Conservation (phyloP, 1,284 basidiomycete species). For the Ustilago loliicola region DNA sequence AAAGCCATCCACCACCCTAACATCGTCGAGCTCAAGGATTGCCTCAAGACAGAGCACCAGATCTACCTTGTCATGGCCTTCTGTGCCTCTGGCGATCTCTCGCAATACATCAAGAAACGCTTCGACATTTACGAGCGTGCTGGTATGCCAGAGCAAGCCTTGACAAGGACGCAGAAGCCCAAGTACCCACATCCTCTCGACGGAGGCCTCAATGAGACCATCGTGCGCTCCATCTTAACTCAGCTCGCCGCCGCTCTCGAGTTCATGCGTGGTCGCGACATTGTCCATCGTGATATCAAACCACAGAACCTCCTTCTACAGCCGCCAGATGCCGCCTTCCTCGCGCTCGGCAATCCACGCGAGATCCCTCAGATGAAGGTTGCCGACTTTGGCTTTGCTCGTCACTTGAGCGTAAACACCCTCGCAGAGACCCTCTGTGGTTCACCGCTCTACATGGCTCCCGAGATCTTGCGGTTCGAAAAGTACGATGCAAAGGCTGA, state of each 20-base stretch:
- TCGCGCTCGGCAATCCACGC: slow-evolving; percentile 85
- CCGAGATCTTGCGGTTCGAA: slow-evolving; percentile 95
- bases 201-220: slow-evolving; percentile 90
- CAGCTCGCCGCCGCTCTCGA: slow-evolving; percentile 96
- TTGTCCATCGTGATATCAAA: slow-evolving; percentile 98
- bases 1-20: slow-evolving; percentile 93
- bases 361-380: slow-evolving; percentile 74
- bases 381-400: slow-evolving; percentile 97
- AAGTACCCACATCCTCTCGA: slow-evolving; percentile 91
- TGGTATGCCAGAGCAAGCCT: slow-evolving; percentile 22
- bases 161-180: slow-evolving; percentile 31
- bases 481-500: slow-evolving; percentile 99
- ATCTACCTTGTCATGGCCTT: slow-evolving; percentile 99
- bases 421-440: slow-evolving; percentile 98
- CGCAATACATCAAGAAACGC: slow-evolving; percentile 83
- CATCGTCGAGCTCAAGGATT: slow-evolving; percentile 92
- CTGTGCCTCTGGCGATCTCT: slow-evolving; percentile 94
- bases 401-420: slow-evolving; percentile 88
- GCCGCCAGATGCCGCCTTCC: slow-evolving; percentile 82
- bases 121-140: slow-evolving; percentile 55
- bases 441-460: slow-evolving; percentile 98
- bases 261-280: slow-evolving; percentile 87
- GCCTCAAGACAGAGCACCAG: slow-evolving; percentile 89
- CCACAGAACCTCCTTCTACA: slow-evolving; percentile 94
- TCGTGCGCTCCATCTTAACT: slow-evolving; percentile 90